A percentile compares a stretch with the other conserved stretches of the same genome.
Conservation (phyloP, 2,329 filamentous ascomycete species). For the Lecanoromycetidae sp. region DNA sequence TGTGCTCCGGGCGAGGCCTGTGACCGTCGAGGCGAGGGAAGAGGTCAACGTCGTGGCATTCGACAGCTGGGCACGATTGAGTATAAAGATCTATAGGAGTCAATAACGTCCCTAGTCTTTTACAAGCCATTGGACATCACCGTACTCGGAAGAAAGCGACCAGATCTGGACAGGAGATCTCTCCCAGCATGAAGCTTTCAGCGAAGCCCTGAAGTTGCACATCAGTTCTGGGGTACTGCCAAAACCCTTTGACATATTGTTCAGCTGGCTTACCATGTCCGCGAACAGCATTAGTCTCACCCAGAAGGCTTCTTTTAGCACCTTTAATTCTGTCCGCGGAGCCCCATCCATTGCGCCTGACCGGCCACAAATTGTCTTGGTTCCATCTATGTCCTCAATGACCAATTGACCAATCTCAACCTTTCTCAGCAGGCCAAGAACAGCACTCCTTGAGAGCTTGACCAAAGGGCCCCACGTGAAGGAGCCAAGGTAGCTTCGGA, state of each 20-base stretch:
- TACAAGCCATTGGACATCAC: not conserved
- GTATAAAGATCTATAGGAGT: constrained; percentile 50
- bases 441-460: constrained; percentile 33
- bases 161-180: constrained; percentile 54
- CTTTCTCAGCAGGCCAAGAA: constrained; percentile 34
- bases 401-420: constrained; percentile 37
- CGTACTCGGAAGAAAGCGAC: constrained; percentile 55
- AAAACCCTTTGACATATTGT: not conserved
- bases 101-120: not conserved
- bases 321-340: constrained; percentile 43
- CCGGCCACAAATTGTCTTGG: constrained; percentile 30
- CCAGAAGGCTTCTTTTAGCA: constrained; percentile 59
- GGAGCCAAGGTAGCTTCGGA: constrained; percentile 32
- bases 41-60: constrained; percentile 54
- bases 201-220: constrained; percentile 49
- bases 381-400: constrained; percentile 33
- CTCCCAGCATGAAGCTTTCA: constrained; percentile 61
- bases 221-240: no score
- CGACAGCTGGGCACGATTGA: constrained; percentile 51
- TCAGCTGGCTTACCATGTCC: constrained; percentile 45
- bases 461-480: constrained; percentile 39
- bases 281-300: constrained; percentile 55
- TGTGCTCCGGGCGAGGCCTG: constrained; percentile 44
- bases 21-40: constrained; percentile 44
- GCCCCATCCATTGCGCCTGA: constrained; percentile 21